phyloP scores from a whole-genome alignment of 768 basidiomycete species.

The Mycena amicta region DNA sequence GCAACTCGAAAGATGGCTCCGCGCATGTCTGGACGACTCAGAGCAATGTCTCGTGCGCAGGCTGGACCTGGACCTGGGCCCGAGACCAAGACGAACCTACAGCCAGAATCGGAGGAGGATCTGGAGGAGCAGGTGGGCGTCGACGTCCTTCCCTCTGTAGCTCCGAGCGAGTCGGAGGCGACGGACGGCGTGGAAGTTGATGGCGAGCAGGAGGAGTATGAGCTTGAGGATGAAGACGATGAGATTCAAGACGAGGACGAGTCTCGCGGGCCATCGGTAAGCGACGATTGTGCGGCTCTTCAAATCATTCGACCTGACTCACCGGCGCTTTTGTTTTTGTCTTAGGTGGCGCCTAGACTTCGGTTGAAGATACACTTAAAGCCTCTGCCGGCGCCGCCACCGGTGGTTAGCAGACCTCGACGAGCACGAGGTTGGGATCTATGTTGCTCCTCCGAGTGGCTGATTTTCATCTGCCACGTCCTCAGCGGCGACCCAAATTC shows the following conservation, averaged over 20 bases:
- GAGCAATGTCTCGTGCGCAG: not conserved
- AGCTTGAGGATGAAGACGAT: conserved; percentile 24
- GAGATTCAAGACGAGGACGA: conserved; percentile 11
- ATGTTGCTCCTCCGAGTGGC: not conserved
- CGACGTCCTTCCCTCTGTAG: conserved; percentile 16
- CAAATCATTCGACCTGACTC: not conserved
- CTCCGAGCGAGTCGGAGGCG: conserved; percentile 15
- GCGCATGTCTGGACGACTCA: not conserved
- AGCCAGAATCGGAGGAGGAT: conserved; percentile 9
- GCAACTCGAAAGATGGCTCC: not conserved
- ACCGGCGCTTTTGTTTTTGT: not conserved
- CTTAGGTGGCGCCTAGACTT: not conserved
- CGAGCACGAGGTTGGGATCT: conserved; percentile 12
- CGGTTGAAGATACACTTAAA: not conserved
- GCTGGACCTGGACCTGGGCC: not conserved
- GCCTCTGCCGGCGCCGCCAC: not conserved
- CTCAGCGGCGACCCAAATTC: conserved; percentile 1
- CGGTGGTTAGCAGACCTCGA: not conserved
- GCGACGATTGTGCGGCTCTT: not conserved
- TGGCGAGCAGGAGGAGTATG: conserved; percentile 21
- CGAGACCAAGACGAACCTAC: conserved; percentile 6
- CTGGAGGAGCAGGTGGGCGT: conserved; percentile 19
- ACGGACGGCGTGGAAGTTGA: conserved; percentile 9
- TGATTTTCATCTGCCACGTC: not conserved
- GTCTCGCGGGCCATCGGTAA: conserved; percentile 19